Conservation (phyloP, 2,329 filamentous ascomycete species). For the Sclerotinia borealis region DNA sequence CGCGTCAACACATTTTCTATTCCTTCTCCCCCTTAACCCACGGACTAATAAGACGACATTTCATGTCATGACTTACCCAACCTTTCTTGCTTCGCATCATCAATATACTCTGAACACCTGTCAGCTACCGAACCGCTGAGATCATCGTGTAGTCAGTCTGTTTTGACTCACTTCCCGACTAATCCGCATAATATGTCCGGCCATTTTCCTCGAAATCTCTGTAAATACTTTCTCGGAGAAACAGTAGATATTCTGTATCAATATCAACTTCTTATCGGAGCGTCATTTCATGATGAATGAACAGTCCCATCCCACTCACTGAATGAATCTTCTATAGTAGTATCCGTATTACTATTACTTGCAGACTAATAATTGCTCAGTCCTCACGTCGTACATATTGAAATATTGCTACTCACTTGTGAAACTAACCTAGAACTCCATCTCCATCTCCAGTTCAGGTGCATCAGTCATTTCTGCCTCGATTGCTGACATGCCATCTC, state of each 20-base stretch:
- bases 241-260: constrained; percentile 12
- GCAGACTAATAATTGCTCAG: not conserved
- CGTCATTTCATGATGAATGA: not conserved
- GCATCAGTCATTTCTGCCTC: not conserved
- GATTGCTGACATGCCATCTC: not conserved
- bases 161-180: constrained; percentile 17
- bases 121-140: not conserved
- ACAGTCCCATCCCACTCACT: not conserved
- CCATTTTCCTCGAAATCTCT: constrained; percentile 34
- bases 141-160: not conserved
- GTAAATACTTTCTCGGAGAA: constrained; percentile 32
- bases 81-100: constrained; percentile 14
- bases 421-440: not conserved
- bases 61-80: not conserved
- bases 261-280: not conserved
- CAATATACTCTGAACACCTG: constrained; percentile 16
- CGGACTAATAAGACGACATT: constrained; percentile 31
- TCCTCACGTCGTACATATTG: not conserved
- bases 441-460: not conserved
- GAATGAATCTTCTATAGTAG: not conserved
- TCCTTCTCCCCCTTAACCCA: constrained; percentile 47
- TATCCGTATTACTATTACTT: not conserved
- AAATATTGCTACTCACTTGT: not conserved
- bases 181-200: constrained; percentile 24
- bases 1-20: constrained; percentile 47